These are phyloP conservation scores for Patellaria atrata DNA, from an alignment of 495 filamentous ascomycete genomes.

Conservation along the genomic window DNA sequence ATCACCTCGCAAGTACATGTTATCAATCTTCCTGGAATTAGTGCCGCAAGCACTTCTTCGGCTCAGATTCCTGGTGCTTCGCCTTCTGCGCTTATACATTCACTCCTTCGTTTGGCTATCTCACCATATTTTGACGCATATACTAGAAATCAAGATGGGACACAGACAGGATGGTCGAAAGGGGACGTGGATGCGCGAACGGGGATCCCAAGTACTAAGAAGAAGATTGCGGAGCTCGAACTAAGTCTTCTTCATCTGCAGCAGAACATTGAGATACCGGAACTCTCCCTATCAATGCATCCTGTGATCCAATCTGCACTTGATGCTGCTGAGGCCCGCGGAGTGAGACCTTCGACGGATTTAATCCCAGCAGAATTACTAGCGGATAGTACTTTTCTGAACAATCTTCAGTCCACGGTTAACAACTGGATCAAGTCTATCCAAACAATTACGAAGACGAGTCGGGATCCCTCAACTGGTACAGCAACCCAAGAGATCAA, in stretches of 20 bases:
- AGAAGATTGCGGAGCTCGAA: conserved; percentile 86
- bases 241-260: conserved; percentile 78
- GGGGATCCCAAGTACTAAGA: conserved; percentile 90
- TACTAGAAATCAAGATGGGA: conserved; percentile 64
- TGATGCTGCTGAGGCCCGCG: conserved; percentile 51
- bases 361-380: conserved; percentile 57
- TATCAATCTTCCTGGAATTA: conserved; percentile 73
- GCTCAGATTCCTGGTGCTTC: conserved; percentile 58
- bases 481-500: conserved; percentile 95
- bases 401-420: conserved; percentile 81
- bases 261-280: conserved; percentile 95
- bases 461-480: conserved; percentile 71
- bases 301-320: conserved; percentile 74
- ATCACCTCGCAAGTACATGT: conserved; percentile 78
- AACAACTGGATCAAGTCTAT: conserved; percentile 98
- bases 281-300: conserved; percentile 69
- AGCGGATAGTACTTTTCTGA: conserved; percentile 77
- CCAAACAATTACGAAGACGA: conserved; percentile 89
- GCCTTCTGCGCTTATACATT: conserved; percentile 83
- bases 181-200: conserved; percentile 78
- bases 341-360: conserved; percentile 55
- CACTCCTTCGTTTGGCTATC: conserved; percentile 72
- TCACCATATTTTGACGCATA: conserved; percentile 93
- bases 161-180: conserved; percentile 48
- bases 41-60: conserved; percentile 44